Conservation (phyloP, 306 rosid genomes). For the Luffa aegyptiaca region DNA sequence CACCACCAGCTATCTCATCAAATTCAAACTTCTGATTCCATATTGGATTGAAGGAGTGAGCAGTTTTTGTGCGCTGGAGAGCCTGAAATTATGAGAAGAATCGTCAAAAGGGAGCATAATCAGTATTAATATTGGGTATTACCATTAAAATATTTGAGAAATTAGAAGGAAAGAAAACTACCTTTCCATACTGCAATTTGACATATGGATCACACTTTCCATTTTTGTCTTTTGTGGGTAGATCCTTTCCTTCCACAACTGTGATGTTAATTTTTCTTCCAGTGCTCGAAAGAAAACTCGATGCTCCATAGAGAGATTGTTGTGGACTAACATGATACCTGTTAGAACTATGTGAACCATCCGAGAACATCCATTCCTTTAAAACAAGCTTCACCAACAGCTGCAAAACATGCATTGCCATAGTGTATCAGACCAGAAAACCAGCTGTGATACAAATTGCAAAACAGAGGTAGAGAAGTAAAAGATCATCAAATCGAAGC, state of each 20-base stretch:
- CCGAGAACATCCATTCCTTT: conserved; percentile 93
- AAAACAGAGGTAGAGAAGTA: neutral
- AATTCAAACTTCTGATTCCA: conserved; percentile 83
- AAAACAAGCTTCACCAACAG: conserved; percentile 65
- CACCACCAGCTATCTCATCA: conserved; percentile 74
- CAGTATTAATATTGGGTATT: neutral
- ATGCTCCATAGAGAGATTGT: conserved; percentile 50
- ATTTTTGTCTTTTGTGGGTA: conserved; percentile 50
- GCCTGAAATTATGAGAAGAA: conserved; percentile 25
- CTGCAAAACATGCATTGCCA: conserved; percentile 28
- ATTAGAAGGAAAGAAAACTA: conserved; percentile 11
- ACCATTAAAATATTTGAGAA: neutral
- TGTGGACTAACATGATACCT: conserved; percentile 26
- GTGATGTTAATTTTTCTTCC: conserved; percentile 77
- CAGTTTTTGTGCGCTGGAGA: conserved; percentile 53
- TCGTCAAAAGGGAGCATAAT: neutral
- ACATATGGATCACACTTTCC: conserved; percentile 68
- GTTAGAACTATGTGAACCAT: conserved; percentile 67
- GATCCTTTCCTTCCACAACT: conserved; percentile 72
- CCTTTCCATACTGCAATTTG: conserved; percentile 91
- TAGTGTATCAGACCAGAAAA: neutral
- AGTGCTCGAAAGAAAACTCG: conserved; percentile 51
- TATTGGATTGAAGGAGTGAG: conserved; percentile 41
- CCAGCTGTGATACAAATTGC: neutral
- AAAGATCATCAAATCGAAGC: neutral